Evolutionary conservation across 176 grass and related monocot species (phyloP).

Genomic region (Olyra latifolia): DNA sequence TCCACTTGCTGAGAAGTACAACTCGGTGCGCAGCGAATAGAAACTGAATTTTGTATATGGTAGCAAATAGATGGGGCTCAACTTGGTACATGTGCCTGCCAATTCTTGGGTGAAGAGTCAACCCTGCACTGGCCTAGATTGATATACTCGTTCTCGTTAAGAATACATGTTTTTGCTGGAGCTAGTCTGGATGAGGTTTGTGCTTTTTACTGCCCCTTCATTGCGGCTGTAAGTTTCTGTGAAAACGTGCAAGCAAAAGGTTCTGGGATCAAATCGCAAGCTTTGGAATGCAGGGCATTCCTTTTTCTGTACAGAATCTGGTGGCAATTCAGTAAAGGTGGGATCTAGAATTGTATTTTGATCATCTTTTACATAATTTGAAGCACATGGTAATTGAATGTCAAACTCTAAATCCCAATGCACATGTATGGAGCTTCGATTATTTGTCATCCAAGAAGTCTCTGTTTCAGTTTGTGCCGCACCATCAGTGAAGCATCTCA

Average conservation of each 20-base stretch:
- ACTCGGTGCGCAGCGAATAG: constrained; percentile 87
- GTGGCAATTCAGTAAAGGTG: constrained; percentile 1
- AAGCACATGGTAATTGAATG: too few relatives aligned
- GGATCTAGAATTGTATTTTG: not conserved
- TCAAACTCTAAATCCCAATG: too few relatives aligned
- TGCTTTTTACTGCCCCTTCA: not conserved
- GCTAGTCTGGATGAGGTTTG: not conserved
- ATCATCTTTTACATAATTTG: too few relatives aligned
- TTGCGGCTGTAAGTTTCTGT: not conserved
- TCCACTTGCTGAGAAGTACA: constrained; percentile 79
- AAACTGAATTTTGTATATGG: constrained; percentile 35
- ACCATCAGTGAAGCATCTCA: too few relatives aligned
- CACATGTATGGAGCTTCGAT: too few relatives aligned
- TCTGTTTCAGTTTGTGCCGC: too few relatives aligned
- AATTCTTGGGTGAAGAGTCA: not conserved
- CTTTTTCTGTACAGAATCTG: constrained; percentile 31
- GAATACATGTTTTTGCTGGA: not conserved
- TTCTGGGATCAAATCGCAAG: not conserved
- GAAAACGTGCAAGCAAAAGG: not conserved
- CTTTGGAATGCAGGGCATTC: not conserved
- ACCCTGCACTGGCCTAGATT: not conserved
- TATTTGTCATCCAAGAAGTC: too few relatives aligned
- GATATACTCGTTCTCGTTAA: not conserved
- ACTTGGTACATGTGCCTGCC: not conserved
- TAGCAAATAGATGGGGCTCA: constrained; percentile 35